Percentiles rank a stretch among this genome's conserved stretches.
phyloP scores from a whole-genome alignment of 495 filamentous ascomycete species.

The Aspergillus biplanus region DNA sequence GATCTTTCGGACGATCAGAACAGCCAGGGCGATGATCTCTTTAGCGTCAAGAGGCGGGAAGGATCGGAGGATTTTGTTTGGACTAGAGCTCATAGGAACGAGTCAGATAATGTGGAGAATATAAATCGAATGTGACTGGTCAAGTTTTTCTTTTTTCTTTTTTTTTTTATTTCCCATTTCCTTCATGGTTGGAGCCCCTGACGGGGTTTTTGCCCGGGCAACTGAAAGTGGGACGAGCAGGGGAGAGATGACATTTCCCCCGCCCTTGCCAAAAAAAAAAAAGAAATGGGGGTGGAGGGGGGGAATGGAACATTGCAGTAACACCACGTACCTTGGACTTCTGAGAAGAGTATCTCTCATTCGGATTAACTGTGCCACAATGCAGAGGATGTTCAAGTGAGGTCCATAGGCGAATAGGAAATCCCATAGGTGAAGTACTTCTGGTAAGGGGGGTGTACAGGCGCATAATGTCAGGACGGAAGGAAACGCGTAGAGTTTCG shows the following conservation, averaged over 20 bases:
- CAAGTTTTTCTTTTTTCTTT: background rate
- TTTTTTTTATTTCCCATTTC: no score
- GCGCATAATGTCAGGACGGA: conserved; percentile 94
- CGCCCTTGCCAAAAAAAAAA: background rate
- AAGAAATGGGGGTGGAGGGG: background rate
- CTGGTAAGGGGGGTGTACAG: conserved; percentile 94
- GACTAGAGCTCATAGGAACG: conserved; percentile 54
- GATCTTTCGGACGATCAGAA: conserved; percentile 81
- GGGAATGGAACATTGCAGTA: conserved; percentile 10
- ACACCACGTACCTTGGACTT: conserved; percentile 69
- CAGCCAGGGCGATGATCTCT: conserved; percentile 76
- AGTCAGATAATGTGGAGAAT: conserved; percentile 7
- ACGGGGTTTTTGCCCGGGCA: no score
- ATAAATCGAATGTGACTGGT: background rate
- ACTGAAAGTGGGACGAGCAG: no score
- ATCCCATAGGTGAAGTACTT: conserved; percentile 96
- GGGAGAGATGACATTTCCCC: no score
- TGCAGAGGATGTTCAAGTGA: conserved; percentile 93
- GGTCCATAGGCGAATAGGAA: conserved; percentile 95
- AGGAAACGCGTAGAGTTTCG: conserved; percentile 96
- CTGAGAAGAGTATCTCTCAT: conserved; percentile 82
- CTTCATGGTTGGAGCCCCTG: no score
- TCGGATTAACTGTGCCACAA: conserved; percentile 92
- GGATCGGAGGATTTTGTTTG: conserved; percentile 87
- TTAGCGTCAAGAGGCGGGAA: conserved; percentile 84